A percentile compares a stretch with the other conserved stretches of the same genome.
phyloP scores from a whole-genome alignment of 2,329 filamentous ascomycete genomes.

The Alternaria postmessia region DNA sequence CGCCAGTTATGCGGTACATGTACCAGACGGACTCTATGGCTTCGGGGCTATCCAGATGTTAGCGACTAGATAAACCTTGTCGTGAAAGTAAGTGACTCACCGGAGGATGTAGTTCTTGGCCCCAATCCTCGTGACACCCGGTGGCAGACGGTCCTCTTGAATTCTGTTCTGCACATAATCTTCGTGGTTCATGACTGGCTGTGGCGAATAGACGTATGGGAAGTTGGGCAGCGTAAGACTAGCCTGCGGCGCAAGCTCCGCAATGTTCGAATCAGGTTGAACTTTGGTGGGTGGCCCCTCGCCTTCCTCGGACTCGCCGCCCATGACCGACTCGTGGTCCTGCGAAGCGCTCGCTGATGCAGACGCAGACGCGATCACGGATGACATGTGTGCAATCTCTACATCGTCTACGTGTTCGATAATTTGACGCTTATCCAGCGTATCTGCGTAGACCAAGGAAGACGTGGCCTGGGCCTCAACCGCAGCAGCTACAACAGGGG shows the following conservation, averaged over 20 bases:
- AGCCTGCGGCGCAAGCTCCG: constrained; percentile 20
- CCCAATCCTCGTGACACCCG: constrained; percentile 64
- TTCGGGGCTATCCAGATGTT: constrained; percentile 62
- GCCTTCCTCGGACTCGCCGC: constrained; percentile 29
- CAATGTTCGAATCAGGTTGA: constrained; percentile 19
- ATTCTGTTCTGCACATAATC: constrained; percentile 50
- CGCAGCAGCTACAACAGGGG: constrained; percentile 12
- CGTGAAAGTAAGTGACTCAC: constrained; percentile 26
- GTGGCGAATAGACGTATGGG: constrained; percentile 42
- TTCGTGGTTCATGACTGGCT: constrained; percentile 41
- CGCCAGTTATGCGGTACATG: constrained; percentile 77
- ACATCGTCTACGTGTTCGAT: constrained; percentile 35
- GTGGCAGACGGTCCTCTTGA: constrained; percentile 57
- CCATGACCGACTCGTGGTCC: constrained; percentile 26
- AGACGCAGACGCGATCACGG: constrained; percentile 9
- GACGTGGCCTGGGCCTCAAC: constrained; percentile 25
- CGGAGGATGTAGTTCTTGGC: constrained; percentile 71
- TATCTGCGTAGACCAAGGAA: constrained; percentile 30
- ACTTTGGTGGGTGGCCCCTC: constrained; percentile 37
- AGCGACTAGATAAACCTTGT: not conserved
- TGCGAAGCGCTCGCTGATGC: constrained; percentile 10
- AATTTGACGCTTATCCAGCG: constrained; percentile 38
- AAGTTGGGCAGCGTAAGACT: constrained; percentile 37
- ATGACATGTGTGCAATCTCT: constrained; percentile 23
- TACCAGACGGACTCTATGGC: constrained; percentile 84